These are phyloP conservation scores for Claviceps sp. DNA, from an alignment of 2,329 filamentous ascomycete genomes.

Conservation along the genomic window DNA sequence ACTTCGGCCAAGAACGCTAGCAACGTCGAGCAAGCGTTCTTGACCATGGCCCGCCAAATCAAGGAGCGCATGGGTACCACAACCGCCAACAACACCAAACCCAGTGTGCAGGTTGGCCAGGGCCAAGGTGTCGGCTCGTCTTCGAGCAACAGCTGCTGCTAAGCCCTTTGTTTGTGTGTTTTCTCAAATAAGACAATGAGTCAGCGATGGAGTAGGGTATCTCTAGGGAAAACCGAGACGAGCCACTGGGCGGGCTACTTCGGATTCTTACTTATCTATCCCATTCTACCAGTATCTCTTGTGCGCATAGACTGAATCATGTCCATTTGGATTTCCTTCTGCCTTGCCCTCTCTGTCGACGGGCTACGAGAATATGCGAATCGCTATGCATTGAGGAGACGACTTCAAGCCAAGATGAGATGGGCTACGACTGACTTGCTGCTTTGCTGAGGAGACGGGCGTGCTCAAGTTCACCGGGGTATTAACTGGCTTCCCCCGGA, in stretches of 20 bases:
- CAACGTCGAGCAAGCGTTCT: conserved; percentile 98
- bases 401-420: conserved; percentile 1
- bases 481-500: too few species aligned
- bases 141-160: conserved; percentile 82
- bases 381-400: conserved; percentile 9
- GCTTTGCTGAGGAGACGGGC: background rate
- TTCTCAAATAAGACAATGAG: background rate
- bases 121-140: conserved; percentile 87
- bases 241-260: conserved; percentile 16
- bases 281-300: conserved; percentile 13
- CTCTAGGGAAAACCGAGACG: conserved; percentile 13
- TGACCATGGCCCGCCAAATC: conserved; percentile 99
- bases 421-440: background rate
- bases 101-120: conserved; percentile 87
- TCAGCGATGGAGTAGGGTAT: conserved; percentile 2
- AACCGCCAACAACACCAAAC: conserved; percentile 93
- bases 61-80: conserved; percentile 99
- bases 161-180: conserved; percentile 25
- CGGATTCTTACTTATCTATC: conserved; percentile 12
- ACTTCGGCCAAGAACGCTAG: conserved; percentile 99
- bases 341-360: conserved; percentile 5
- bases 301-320: conserved; percentile 24
- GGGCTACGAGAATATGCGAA: conserved; percentile 7
- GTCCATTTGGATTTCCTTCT: conserved; percentile 19
- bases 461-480: background rate